These are phyloP conservation scores for Selaginella moellendorffii DNA, from an alignment of 75 land plant genomes.

Conservation along the genomic window DNA sequence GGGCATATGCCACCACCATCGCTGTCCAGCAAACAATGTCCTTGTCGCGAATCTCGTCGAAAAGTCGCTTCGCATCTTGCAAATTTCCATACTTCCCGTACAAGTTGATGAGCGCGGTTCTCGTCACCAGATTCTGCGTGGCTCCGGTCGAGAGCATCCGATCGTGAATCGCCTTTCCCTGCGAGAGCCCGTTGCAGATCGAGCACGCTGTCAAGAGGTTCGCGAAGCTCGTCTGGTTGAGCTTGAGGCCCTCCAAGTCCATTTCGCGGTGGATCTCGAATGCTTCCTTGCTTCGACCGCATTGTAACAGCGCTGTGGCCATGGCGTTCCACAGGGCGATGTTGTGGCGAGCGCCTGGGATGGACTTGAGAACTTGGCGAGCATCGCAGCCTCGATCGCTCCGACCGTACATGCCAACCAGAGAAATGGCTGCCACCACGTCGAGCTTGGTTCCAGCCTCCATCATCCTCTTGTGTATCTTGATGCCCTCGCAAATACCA, in stretches of 20 bases:
- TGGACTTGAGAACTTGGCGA: neutral
- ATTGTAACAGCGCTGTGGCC: neutral
- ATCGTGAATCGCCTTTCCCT: neutral
- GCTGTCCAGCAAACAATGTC: neutral
- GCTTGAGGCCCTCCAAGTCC: neutral
- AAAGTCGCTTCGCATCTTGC: neutral
- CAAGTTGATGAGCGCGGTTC: neutral
- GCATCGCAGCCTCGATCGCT: neutral
- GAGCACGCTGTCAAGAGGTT: neutral
- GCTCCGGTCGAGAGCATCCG: neutral
- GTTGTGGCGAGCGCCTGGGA: neutral
- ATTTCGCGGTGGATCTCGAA: neutral
- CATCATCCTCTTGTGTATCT: neutral
- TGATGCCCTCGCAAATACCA: neutral
- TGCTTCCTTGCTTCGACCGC: neutral
- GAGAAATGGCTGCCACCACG: neutral
- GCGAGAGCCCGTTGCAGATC: neutral
- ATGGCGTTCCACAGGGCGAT: neutral
- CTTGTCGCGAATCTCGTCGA: neutral
- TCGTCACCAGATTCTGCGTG: neutral
- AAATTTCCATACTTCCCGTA: neutral
- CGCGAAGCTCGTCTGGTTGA: neutral
- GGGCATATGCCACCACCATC: neutral
- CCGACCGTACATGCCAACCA: neutral
- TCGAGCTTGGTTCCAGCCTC: neutral